Evolutionary conservation across 176 grass and related monocot species (phyloP), one percentile per base, ranked within the genome.

Genomic region (Hyparrhenia diplandra): DNA sequence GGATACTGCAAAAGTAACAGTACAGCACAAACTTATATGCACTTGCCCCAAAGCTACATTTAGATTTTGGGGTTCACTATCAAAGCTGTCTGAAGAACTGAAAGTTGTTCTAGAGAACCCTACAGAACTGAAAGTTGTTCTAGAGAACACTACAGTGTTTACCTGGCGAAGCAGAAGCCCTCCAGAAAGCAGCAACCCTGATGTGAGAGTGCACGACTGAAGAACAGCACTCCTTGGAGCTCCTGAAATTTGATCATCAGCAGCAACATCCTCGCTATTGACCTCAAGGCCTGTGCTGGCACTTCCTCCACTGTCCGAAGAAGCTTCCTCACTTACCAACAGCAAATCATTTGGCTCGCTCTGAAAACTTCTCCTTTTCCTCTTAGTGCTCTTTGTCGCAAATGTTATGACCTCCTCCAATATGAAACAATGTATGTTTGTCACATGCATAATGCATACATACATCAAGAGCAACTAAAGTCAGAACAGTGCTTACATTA

Each of bases 141-240:
- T 37, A 37, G 36, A 37, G 36, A 37, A 37, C 36, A 37, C 4
- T 46, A 67, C 3, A 60, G 10, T 74, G 17, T 58, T 80, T 84
- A 93, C 94, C 94, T 91, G 78, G 54, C 84, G 82, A 89, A 93
- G 81, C 30, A 89, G 54, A 42, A 86, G 59, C 54, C 89, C 89
- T 58, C 64, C 23, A 18, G 80, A 71, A 69, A 93, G 65, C 51
- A 97, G 79, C 64, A 90, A 84, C 46, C 71, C 71, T 54, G 89
- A 97, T 10, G 91, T 94, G 72, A 89, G 36, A 66, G 78, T 79
- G 55, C 91, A 97, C 29, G 89, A 79, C 43, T 86, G 89, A 87
- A 97, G 91, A 51, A 97, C 87, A 6, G 71, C 81, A 83, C 41
- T 80, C 92, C 94, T 91, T 16, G 71, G 86, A 29, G 89, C 52